Conservation (phyloP, 768 basidiomycete genomes). For the Phaeotremella skinneri region DNA sequence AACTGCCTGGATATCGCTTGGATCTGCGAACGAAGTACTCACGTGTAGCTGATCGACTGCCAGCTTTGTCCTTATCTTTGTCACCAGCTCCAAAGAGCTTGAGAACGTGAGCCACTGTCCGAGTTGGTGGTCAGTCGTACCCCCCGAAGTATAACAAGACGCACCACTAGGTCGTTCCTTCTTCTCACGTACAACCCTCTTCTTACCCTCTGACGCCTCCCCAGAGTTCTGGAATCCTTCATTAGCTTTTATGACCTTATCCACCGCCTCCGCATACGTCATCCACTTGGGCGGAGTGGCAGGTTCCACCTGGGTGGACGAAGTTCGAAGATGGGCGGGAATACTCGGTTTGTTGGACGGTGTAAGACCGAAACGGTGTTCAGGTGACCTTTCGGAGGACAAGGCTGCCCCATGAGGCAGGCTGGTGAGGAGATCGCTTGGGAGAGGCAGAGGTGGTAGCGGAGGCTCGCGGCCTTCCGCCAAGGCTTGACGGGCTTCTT, state of each 20-base stretch:
- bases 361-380: constrained; percentile 25
- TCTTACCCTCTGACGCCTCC: constrained; percentile 4
- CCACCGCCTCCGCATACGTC: constrained; percentile 34
- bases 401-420: background rate
- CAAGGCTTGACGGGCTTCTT: constrained; percentile 45
- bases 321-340: constrained; percentile 35
- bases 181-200: constrained; percentile 19
- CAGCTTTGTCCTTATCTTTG: constrained; percentile 22
- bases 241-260: constrained; percentile 25
- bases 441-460: constrained; percentile 26
- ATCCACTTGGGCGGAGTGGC: constrained; percentile 47
- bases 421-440: constrained; percentile 10
- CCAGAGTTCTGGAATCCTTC: constrained; percentile 22
- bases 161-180: constrained; percentile 41
- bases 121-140: background rate
- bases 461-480: constrained; percentile 45
- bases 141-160: constrained; percentile 6
- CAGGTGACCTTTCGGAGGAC: background rate
- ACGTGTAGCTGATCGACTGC: constrained; percentile 29
- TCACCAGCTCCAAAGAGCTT: constrained; percentile 39
- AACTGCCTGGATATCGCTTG: background rate
- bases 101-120: constrained; percentile 37
- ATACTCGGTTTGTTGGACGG: constrained; percentile 24
- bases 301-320: constrained; percentile 41
- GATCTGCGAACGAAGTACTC: constrained; percentile 6